Conservation (phyloP, 805 yeast species). For the Candida arabinofermentans region DNA sequence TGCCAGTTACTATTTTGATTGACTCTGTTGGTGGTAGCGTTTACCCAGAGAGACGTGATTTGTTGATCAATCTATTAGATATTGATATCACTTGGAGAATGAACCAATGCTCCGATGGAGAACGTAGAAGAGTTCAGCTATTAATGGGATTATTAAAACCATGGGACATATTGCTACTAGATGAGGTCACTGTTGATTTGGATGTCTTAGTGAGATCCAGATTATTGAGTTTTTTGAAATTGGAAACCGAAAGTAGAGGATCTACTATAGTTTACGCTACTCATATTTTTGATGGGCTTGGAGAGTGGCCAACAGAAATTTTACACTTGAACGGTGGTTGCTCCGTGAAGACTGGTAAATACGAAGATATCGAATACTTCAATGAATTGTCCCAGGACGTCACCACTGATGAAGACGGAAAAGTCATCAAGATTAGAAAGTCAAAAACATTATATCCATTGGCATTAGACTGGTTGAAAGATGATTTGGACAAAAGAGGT, state of each 20-base stretch:
- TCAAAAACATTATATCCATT: constrained; percentile 65
- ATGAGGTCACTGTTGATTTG: constrained; percentile 94
- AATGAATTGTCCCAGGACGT: constrained; percentile 17
- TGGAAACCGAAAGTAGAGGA: constrained; percentile 66
- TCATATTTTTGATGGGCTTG: constrained; percentile 93
- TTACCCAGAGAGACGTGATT: constrained; percentile 71
- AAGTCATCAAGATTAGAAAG: constrained; percentile 34
- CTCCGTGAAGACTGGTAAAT: constrained; percentile 35
- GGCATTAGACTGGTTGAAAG: constrained; percentile 62
- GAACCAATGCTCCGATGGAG: constrained; percentile 92
- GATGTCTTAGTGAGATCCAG: constrained; percentile 87
- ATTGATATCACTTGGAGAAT: constrained; percentile 88
- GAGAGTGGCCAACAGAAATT: constrained; percentile 83
- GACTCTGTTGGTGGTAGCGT: constrained; percentile 77
- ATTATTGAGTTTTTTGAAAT: constrained; percentile 61
- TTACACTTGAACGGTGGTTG: constrained; percentile 73
- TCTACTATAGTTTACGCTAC: constrained; percentile 90
- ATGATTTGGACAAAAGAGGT: constrained; percentile 53
- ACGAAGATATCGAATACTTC: constrained; percentile 31
- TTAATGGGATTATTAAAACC: constrained; percentile 91
- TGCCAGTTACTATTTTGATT: constrained; percentile 76
- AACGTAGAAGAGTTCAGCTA: constrained; percentile 88
- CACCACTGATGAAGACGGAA: constrained; percentile 6
- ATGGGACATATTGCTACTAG: constrained; percentile 82
- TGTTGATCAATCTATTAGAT: constrained; percentile 71